phyloP scores from a whole-genome alignment of 305 asterid species.

The Solanum hybrid region DNA sequence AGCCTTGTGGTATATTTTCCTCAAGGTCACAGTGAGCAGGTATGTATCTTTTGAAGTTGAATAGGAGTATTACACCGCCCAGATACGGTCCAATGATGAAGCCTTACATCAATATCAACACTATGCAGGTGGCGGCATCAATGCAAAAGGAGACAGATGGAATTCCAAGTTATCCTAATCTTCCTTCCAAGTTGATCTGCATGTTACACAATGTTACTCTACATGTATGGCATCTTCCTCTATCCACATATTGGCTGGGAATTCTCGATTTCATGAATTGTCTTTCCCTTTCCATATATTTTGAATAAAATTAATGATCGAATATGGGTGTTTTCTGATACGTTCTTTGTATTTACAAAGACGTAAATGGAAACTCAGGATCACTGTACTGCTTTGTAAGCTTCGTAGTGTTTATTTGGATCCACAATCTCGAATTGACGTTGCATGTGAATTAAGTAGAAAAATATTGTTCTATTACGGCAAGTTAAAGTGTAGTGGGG shows the following conservation, averaged over 20 bases:
- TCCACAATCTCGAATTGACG: neutral
- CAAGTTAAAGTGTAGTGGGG: neutral
- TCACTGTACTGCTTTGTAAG: neutral
- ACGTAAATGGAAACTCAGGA: neutral
- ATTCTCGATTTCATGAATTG: neutral
- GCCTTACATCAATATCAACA: neutral
- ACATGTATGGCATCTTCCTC: conserved; percentile 41
- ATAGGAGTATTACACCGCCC: neutral
- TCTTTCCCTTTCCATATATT: neutral
- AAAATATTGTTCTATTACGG: neutral
- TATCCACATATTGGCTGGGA: neutral
- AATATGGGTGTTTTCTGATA: neutral
- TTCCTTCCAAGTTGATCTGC: conserved; percentile 88
- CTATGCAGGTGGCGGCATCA: conserved; percentile 81
- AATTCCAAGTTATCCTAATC: conserved; percentile 90
- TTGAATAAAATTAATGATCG: neutral
- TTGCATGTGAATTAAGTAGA: neutral
- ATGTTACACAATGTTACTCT: conserved; percentile 84
- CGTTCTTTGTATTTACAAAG: neutral
- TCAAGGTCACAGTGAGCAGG: conserved; percentile 99
- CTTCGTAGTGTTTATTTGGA: neutral
- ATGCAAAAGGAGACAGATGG: conserved; percentile 90
- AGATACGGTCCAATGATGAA: neutral
- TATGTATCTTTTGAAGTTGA: conserved; percentile 15
- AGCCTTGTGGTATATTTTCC: conserved; percentile 94